Base-by-base conservation (phyloP, 2,329 filamentous ascomycete species). In the Fusarium sp. region DNA sequence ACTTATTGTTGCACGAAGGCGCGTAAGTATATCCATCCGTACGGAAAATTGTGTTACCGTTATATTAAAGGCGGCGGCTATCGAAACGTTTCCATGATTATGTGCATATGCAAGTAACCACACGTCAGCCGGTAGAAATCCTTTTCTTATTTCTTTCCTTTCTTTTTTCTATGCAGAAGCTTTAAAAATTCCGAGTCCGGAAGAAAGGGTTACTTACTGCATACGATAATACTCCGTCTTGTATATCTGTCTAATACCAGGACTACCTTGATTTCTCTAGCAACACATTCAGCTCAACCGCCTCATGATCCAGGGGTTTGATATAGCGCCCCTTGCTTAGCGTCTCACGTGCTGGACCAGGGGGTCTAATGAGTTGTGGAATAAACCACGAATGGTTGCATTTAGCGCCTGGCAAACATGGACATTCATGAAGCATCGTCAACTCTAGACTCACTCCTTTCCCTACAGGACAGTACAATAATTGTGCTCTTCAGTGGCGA, bases 51-150 rank as follows among this genome's bases (percentile, higher is more conserved):
- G 55, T 66, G 55, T 53, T 27, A 47, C 68, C 47, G 46, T 51
- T 69, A 60, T 47, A 59, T 42, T 34, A 46, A 38, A 57, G 45
- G 45, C 40, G 63, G 68, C 67, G 68, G 63, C 63, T 71, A 69
- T 68, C 55, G 51, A 71, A 71, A 65, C 68, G 27, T 44, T 53
- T 58, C 24, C 9, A 54, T 16, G 30, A 46, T 55, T 69, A 38
- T 53, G 27, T 70, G 51, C 60, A 57, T 68, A 59, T 68, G 50
- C 59, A 59, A n/a, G 51, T 65, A 68, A 43, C 55, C 68, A 47
- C 54, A 56, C 30, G 30, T 50, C 44, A 43, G 12, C 38, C 15
- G 22, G 22, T 55, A 25, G 5, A 47, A 30, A 18, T 18, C 27
- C 27, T 52, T 32, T n/a, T 29, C 45, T 14, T 47, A 14, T 40